Percentiles rank a stretch among this genome's conserved stretches.
phyloP scores from a whole-genome alignment of 2,329 filamentous ascomycete species.

The Aspergillus pseudotamarii region DNA sequence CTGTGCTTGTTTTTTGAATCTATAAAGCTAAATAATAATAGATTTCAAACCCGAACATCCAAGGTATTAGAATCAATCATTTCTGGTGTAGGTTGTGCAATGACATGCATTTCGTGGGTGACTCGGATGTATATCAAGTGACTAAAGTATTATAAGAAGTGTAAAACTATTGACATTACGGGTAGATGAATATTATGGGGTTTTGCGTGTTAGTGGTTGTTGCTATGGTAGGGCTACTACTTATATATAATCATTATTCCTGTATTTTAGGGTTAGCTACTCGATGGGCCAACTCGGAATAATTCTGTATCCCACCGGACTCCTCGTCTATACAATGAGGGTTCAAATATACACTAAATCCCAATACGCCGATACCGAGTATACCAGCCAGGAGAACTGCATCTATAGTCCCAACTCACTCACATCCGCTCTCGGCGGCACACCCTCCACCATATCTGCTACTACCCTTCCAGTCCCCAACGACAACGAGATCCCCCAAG shows the following conservation, averaged over 20 bases:
- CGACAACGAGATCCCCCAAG: slow-evolving; percentile 70
- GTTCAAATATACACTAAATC: background rate
- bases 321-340: background rate
- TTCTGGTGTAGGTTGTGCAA: background rate
- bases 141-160: too few species aligned
- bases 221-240: accelerated
- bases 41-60: background rate
- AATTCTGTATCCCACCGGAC: too few species aligned
- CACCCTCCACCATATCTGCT: slow-evolving; percentile 68
- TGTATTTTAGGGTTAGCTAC: background rate
- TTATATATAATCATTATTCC: background rate
- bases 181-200: accelerated
- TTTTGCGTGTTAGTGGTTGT: too few species aligned
- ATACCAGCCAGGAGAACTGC: background rate
- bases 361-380: background rate
- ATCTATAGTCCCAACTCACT: slow-evolving; percentile 48
- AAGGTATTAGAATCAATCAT: background rate
- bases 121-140: background rate
- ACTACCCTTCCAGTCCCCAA: slow-evolving; percentile 72
- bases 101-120: background rate
- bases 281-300: background rate
- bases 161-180: accelerated
- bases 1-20: accelerated
- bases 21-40: background rate
- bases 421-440: slow-evolving; percentile 62